These are phyloP conservation scores for Debaryomycetaceae sp. DNA, from an alignment of 1,139 yeast species.

Conservation along the genomic window DNA sequence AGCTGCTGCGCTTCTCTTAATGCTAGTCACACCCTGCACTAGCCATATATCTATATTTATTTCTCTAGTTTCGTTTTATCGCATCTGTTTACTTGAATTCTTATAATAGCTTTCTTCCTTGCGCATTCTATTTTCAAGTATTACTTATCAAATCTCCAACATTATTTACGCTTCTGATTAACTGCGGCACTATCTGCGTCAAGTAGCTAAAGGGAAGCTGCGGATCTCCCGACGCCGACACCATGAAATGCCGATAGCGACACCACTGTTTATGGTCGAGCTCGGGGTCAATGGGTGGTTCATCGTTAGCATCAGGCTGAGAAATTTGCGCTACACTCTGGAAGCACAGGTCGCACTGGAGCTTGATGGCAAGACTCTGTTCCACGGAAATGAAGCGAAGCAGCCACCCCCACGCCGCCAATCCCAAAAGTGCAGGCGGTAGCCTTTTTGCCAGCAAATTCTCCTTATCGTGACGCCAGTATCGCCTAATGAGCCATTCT, in stretches of 20 bases:
- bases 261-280: slow-evolving; percentile 32
- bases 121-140: slow-evolving; percentile 7
- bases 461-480: slow-evolving; percentile 24
- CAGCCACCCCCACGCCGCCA: slow-evolving; percentile 29
- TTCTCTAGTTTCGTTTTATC: too few relatives aligned
- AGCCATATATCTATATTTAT: too few relatives aligned
- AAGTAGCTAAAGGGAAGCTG: slow-evolving; percentile 13
- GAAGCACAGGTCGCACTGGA: slow-evolving; percentile 28
- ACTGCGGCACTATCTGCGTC: slow-evolving; percentile 11
- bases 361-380: slow-evolving; percentile 16
- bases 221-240: slow-evolving; percentile 3
- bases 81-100: neutral
- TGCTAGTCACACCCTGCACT: too few relatives aligned
- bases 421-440: slow-evolving; percentile 23
- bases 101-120: neutral
- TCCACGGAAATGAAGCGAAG: slow-evolving; percentile 22
- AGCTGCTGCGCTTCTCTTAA: neutral
- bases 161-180: slow-evolving; percentile 14
- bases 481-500: slow-evolving; percentile 18
- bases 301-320: neutral
- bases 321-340: slow-evolving; percentile 17
- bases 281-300: slow-evolving; percentile 8
- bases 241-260: slow-evolving; percentile 10
- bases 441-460: slow-evolving; percentile 13
- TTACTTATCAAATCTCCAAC: slow-evolving; percentile 15